Base-by-base conservation (phyloP, 768 basidiomycete species). In the Hortiboletus campestris region DNA sequence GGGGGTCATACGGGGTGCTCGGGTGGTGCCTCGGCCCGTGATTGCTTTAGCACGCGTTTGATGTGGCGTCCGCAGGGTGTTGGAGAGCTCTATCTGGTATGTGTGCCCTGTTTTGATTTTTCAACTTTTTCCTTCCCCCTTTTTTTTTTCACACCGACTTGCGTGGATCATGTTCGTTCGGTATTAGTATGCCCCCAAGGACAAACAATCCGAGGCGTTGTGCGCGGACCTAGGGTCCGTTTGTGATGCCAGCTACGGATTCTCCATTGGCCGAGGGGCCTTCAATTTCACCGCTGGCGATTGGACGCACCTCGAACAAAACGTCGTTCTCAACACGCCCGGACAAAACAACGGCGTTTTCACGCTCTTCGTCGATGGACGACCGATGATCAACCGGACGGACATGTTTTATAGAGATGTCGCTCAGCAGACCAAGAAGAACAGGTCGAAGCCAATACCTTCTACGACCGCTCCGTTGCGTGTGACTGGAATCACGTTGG, bases 1-100 rank as follows among this genome's bases (percentile, higher is more conserved):
- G 88, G 87, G 0, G 88, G 88, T 0, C 83, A 80, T 59, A 74
- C 66, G 4, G 79, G 72, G 8, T 91, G 89, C 66, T 89, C 88
- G 19, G 90, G 90, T 6, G 90, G 90, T 1, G 75, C 83, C 60
- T 77, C 78, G n/a, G 92, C 90, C 8, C 59, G 75, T 35, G 76
- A 80, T 42, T 95, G 93, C 63, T 95, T 91, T 66, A 91, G 88
- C 65, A 93, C 91, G 7, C 73, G 93, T 28, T 54, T 94, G 60
- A 94, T 95, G 93, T 94, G 88, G 87, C 76, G 88, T 38, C 63
- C 68, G 13, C 72, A 72, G 0, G 91, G 92, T 5, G 70, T 68
- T 0, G 92, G 91, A 5, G 93, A 94, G 64, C 72, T 91, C 28
- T 92, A 91, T 63, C 74, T 89, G 56, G 87, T 89, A 63, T 53